phyloP scores from a whole-genome alignment of 2,329 filamentous ascomycete species.

The Mariannaea sp. region DNA sequence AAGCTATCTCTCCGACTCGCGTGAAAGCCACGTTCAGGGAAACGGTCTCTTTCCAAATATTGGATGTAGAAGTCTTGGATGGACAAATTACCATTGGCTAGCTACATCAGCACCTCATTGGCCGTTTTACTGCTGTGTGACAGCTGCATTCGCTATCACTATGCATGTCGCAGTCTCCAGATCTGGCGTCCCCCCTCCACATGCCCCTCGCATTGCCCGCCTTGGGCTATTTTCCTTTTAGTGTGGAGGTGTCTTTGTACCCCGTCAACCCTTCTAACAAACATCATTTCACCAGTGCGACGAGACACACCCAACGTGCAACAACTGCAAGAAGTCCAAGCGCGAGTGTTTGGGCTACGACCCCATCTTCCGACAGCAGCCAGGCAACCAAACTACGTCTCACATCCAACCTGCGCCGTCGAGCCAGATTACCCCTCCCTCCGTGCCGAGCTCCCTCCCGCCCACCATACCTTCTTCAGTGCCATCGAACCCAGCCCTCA shows the following conservation, averaged over 20 bases:
- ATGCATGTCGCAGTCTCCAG: conserved; percentile 12
- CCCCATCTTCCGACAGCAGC: conserved; percentile 78
- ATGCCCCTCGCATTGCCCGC: conserved; percentile 14
- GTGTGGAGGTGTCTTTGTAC: conserved; percentile 30
- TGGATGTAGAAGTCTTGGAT: conserved; percentile 20
- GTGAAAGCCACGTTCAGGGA: conserved; percentile 27
- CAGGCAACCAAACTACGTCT: conserved; percentile 73
- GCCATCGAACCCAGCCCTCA: conserved; percentile 31
- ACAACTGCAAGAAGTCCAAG: conserved; percentile 88
- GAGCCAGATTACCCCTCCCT: conserved; percentile 42
- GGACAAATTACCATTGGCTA: conserved; percentile 12
- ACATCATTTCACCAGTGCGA: conserved; percentile 67
- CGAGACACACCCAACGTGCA: conserved; percentile 90
- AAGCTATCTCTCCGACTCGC: conserved; percentile 19
- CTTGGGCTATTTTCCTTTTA: conserved; percentile 9
- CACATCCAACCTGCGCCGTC: conserved; percentile 48
- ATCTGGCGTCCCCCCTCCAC: conserved; percentile 19
- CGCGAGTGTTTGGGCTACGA: conserved; percentile 87
- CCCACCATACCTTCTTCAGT: conserved; percentile 31
- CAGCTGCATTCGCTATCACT: conserved; percentile 7
- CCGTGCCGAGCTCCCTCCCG: conserved; percentile 38
- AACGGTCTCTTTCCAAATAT: too few relatives aligned
- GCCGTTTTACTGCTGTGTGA: conserved; percentile 17
- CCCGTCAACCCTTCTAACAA: conserved; percentile 34
- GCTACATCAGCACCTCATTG: conserved; percentile 27